Percentiles rank a stretch among this genome's conserved stretches.
phyloP scores from a whole-genome alignment of 805 yeast genomes.

The Isabelozyma rhagii region DNA sequence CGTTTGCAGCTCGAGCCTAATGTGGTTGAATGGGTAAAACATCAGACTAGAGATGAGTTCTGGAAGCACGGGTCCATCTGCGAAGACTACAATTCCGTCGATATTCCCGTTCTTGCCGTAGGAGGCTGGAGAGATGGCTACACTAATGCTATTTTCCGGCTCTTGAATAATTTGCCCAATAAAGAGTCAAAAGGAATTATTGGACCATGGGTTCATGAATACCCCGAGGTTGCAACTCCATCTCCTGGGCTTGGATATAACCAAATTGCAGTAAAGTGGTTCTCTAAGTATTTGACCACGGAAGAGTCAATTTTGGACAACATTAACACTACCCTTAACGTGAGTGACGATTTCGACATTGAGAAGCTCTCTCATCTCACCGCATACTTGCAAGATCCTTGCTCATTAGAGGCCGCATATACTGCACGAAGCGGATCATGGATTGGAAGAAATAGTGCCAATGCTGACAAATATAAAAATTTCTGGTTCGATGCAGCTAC shows the following conservation, averaged over 20 bases:
- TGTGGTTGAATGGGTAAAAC: slow-evolving; percentile 40
- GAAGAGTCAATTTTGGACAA: slow-evolving; percentile 9
- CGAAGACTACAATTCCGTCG: slow-evolving; percentile 32
- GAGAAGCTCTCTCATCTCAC: slow-evolving; percentile 26
- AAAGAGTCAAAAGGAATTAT: slow-evolving; percentile 26
- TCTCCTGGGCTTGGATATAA: slow-evolving; percentile 43
- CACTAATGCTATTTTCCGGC: slow-evolving; percentile 42
- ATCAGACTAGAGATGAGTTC: slow-evolving; percentile 43
- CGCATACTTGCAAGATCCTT: slow-evolving; percentile 44
- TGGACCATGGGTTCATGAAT: slow-evolving; percentile 51
- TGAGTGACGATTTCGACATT: slow-evolving; percentile 1
- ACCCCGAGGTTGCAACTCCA: slow-evolving; percentile 47
- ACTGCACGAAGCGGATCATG: slow-evolving; percentile 36
- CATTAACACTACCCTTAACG: slow-evolving; percentile 5
- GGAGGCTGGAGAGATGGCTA: slow-evolving; percentile 52
- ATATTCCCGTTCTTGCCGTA: slow-evolving; percentile 41
- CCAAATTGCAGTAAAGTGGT: slow-evolving; percentile 41
- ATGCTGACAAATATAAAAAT: slow-evolving; percentile 1
- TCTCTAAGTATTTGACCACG: slow-evolving; percentile 33
- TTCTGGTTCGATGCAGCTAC: slow-evolving; percentile 10
- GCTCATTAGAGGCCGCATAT: slow-evolving; percentile 35
- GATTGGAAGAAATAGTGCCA: slow-evolving; percentile 18
- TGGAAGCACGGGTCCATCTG: slow-evolving; percentile 49
- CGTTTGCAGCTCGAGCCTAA: slow-evolving; percentile 38
- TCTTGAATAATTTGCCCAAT: slow-evolving; percentile 39